These are phyloP conservation scores for Stachybotrys echinatus DNA, from an alignment of 2,329 filamentous ascomycete genomes.

Conservation along the genomic window DNA sequence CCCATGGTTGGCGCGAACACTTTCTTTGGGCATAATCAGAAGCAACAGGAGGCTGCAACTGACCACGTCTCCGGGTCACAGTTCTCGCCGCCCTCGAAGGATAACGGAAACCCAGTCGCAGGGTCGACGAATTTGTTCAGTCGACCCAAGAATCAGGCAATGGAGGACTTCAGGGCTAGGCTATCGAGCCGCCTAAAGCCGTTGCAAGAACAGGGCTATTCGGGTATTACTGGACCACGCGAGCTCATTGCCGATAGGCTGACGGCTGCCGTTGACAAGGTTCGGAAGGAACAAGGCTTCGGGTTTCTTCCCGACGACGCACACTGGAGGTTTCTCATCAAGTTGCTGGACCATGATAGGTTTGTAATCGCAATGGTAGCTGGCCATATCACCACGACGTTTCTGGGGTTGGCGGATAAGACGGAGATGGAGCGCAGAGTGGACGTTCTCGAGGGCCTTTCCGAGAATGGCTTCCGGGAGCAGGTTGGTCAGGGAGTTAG, in stretches of 20 bases:
- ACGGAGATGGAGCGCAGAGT: slow-evolving; percentile 19
- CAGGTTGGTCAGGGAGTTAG: slow-evolving; percentile 12
- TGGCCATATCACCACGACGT: slow-evolving; percentile 17
- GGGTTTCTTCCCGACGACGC: slow-evolving; percentile 26
- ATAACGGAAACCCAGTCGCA: not conserved
- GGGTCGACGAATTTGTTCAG: slow-evolving; percentile 13
- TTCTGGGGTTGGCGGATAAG: slow-evolving; percentile 19
- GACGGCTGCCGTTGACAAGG: slow-evolving; percentile 16
- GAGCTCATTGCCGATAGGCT: slow-evolving; percentile 9
- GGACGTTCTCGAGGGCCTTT: slow-evolving; percentile 16
- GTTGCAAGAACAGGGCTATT: not conserved
- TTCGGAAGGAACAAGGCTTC: slow-evolving; percentile 14
- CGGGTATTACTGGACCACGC: not conserved
- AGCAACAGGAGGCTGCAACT: not conserved
- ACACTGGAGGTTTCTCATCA: slow-evolving; percentile 27
- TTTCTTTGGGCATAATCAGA: slow-evolving; percentile 24
- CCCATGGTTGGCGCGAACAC: slow-evolving; percentile 31
- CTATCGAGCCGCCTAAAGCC: slow-evolving; percentile 3
- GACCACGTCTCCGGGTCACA: not conserved
- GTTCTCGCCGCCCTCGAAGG: not conserved
- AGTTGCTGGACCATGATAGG: slow-evolving; percentile 17
- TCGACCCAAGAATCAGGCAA: slow-evolving; percentile 14
- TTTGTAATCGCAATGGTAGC: slow-evolving; percentile 24
- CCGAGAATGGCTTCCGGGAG: slow-evolving; percentile 16
- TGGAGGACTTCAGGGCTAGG: slow-evolving; percentile 15